Conservation (phyloP, 1,139 yeast genomes). For the Entelexis sorbosivorans region DNA sequence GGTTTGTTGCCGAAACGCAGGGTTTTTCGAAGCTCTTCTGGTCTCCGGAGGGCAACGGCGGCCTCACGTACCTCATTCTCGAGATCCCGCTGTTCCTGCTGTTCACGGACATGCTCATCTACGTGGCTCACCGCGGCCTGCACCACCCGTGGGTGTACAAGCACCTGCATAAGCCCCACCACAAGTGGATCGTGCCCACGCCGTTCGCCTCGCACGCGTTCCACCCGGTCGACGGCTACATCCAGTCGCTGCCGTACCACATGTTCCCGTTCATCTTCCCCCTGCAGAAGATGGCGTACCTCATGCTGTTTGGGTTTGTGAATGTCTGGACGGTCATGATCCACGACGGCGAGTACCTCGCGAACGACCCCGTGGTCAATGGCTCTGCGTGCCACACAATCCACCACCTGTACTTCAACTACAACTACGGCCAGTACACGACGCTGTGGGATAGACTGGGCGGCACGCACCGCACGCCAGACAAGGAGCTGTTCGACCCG, state of each 20-base stretch:
- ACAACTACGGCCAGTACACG: conserved; percentile 96
- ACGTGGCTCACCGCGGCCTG: conserved; percentile 79
- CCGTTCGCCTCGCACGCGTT: conserved; percentile 98
- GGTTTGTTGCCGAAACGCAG: conserved; percentile 71
- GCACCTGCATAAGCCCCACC: conserved; percentile 91
- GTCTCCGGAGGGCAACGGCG: conserved; percentile 54
- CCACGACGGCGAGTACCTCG: conserved; percentile 92
- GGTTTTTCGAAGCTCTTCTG: conserved; percentile 76
- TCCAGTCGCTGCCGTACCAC: conserved; percentile 89
- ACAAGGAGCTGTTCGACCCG: conserved; percentile 67
- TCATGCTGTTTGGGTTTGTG: conserved; percentile 73
- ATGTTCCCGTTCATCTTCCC: conserved; percentile 85
- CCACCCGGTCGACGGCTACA: conserved; percentile 95
- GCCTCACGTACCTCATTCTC: conserved; percentile 43
- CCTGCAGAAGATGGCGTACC: conserved; percentile 73
- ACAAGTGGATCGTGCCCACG: conserved; percentile 97
- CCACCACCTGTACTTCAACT: conserved; percentile 91
- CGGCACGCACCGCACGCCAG: conserved; percentile 86
- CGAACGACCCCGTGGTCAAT: conserved; percentile 85
- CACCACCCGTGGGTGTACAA: conserved; percentile 88
- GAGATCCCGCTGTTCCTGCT: conserved; percentile 72
- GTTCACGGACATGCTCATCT: conserved; percentile 89
- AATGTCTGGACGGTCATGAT: conserved; percentile 98
- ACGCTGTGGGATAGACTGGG: conserved; percentile 97
- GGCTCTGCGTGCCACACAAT: conserved; percentile 98